Base-by-base conservation (phyloP, 805 yeast genomes). In the Saturnispora diversa region DNA sequence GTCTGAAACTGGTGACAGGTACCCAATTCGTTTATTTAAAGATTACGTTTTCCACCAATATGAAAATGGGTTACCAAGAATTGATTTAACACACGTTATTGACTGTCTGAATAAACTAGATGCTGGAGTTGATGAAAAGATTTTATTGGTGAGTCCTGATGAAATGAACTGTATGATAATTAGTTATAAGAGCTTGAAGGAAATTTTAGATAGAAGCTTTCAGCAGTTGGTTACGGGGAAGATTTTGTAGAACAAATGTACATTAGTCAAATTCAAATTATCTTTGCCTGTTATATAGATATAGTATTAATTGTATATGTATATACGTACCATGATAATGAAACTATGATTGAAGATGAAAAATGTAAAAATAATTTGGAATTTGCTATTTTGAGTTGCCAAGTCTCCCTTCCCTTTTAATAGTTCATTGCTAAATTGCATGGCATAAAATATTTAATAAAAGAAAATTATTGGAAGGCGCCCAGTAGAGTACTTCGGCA, bases 11-110 rank as follows among this genome's bases (percentile, higher is more conserved):
- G 94, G 95, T 10, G 81, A 75, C 45, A 65, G 80, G 43, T 84
- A 83, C 50, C 77, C 84, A 17, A 65, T 84, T 46, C 74, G 75
- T 50, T 62, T 90, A 40, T 90, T 92, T 60, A 72, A 80, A 40
- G 94, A 88, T 58, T 84, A 76, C 54, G 80, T 87, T 2, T 92
- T 88, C 63, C 92, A 84, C 53, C 94, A 85, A 56, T 72, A 70
- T 28, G 87, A 85, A 57, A 88, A 81, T 39, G 95, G 95, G 11
- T 71, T 72, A 51, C 87, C 95, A 2, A 74, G 78, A 2, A 64
- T 86, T 43, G 96, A 92, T 59, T 66, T 92, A 50, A 79, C 87
- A 1, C 86, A 86, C 57, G 88, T 87, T 5, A 64, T 92, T 45
- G 67, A 75, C 37, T 75, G 82, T 51, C 65, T 92, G 53, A 90